Conservation (phyloP, 768 basidiomycete species). For the Phaffia tasmanica region DNA sequence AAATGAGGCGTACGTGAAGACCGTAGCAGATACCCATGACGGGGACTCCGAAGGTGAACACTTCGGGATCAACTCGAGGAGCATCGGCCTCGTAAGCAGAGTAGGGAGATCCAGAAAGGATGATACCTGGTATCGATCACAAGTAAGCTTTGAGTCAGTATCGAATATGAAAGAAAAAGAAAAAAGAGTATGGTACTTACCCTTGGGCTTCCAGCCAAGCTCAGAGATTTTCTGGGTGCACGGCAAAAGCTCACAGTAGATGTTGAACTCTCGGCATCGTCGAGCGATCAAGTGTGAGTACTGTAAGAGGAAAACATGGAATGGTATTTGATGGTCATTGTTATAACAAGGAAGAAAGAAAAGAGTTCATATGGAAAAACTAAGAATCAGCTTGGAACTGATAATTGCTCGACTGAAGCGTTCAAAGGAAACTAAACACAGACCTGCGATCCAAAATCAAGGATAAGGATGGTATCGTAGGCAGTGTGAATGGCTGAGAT, state of each 20-base stretch:
- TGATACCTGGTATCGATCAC: conserved; percentile 54
- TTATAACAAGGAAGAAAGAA: conserved; percentile 18
- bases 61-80: conserved; percentile 83
- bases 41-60: conserved; percentile 72
- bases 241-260: conserved; percentile 94
- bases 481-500: conserved; percentile 73
- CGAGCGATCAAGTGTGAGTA: conserved; percentile 96
- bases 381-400: conserved; percentile 19
- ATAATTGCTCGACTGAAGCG: conserved; percentile 22
- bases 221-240: conserved; percentile 86
- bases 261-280: conserved; percentile 91
- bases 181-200: conserved; percentile 41
- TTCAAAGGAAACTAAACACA: conserved; percentile 26
- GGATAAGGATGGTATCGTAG: conserved; percentile 88
- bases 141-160: background rate
- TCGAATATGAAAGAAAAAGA: background rate
- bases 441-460: conserved; percentile 96
- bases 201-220: conserved; percentile 86
- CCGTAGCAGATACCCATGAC: conserved; percentile 97
- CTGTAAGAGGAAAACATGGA: conserved; percentile 41
- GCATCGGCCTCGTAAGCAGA: conserved; percentile 90
- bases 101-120: conserved; percentile 94
- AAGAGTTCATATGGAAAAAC: background rate
- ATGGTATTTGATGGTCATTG: background rate
- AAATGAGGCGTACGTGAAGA: conserved; percentile 55